Evolutionary conservation across 1,284 basidiomycete species (phyloP).

Genomic region (Sphaerobolus stellatus): DNA sequence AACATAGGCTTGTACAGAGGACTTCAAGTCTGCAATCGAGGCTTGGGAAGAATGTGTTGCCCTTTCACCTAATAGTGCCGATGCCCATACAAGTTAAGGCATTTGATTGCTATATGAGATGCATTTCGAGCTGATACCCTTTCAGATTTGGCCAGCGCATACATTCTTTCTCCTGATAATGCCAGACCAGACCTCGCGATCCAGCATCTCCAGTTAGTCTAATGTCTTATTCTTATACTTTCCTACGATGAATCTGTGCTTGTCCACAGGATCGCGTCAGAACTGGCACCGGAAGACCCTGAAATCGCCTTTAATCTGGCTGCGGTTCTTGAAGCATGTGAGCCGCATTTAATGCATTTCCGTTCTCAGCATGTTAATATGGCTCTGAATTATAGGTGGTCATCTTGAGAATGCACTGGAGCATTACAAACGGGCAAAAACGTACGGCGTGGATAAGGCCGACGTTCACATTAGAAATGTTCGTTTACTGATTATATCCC

Average conservation of each 20-base stretch:
- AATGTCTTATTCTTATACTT: conserved; percentile 29
- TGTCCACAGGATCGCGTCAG: conserved; percentile 70
- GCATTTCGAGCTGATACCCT: conserved; percentile 11
- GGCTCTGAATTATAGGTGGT: conserved; percentile 62
- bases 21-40: conserved; percentile 80
- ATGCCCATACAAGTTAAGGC: conserved; percentile 87
- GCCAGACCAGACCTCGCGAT: conserved; percentile 83
- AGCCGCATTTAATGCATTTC: conserved; percentile 32
- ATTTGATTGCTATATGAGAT: conserved; percentile 16
- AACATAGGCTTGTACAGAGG: conserved; percentile 51
- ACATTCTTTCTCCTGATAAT: conserved; percentile 83
- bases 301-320: conserved; percentile 95
- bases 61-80: conserved; percentile 81
- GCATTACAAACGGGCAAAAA: conserved; percentile 77
- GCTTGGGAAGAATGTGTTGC: conserved; percentile 86
- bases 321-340: conserved; percentile 86
- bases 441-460: conserved; percentile 81
- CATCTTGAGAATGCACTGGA: conserved; percentile 77
- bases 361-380: too few relatives aligned
- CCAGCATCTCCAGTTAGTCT: conserved; percentile 77
- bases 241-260: conserved; percentile 19
- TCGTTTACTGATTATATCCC: conserved; percentile 26
- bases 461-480: conserved; percentile 86
- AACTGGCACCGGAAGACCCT: conserved; percentile 86
- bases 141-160: conserved; percentile 88